Percentiles rank a stretch among this genome's conserved stretches.
phyloP scores from a whole-genome alignment of 2,329 filamentous ascomycete genomes.

The Dothideomycetes sp. region DNA sequence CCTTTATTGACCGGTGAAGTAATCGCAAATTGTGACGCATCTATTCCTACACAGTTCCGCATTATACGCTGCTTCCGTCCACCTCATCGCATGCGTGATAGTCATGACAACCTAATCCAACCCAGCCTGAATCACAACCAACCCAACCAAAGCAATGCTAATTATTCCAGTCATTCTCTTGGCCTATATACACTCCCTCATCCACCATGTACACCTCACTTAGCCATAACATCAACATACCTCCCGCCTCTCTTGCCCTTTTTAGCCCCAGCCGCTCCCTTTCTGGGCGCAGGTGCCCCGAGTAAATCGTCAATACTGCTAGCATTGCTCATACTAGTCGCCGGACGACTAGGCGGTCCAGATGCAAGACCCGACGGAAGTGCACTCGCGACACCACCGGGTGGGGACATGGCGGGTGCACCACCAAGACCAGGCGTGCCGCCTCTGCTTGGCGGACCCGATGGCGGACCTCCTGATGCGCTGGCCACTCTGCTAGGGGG shows the following conservation, averaged over 20 bases:
- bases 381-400: constrained; percentile 17
- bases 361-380: constrained; percentile 25
- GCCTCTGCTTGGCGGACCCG: constrained; percentile 19
- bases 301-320: constrained; percentile 91
- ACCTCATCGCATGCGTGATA: too few relatives aligned
- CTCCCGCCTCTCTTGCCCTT: constrained; percentile 68
- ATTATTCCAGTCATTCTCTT: too few relatives aligned
- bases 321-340: constrained; percentile 80
- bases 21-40: too few relatives aligned
- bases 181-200: too few relatives aligned
- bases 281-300: constrained; percentile 60
- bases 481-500: constrained; percentile 18
- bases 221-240: constrained; percentile 95
- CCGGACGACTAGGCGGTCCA: constrained; percentile 56
- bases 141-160: too few relatives aligned
- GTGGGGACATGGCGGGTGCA: constrained; percentile 5
- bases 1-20: too few relatives aligned
- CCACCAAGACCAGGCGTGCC: constrained; percentile 21
- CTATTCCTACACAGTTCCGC: too few relatives aligned
- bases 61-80: too few relatives aligned
- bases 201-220: too few relatives aligned
- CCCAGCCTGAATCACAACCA: too few relatives aligned
- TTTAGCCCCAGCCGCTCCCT: constrained; percentile 43
- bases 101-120: too few relatives aligned
- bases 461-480: constrained; percentile 10